Base-by-base conservation (phyloP, 768 basidiomycete species). In the Termitomyces eurrhizus region DNA sequence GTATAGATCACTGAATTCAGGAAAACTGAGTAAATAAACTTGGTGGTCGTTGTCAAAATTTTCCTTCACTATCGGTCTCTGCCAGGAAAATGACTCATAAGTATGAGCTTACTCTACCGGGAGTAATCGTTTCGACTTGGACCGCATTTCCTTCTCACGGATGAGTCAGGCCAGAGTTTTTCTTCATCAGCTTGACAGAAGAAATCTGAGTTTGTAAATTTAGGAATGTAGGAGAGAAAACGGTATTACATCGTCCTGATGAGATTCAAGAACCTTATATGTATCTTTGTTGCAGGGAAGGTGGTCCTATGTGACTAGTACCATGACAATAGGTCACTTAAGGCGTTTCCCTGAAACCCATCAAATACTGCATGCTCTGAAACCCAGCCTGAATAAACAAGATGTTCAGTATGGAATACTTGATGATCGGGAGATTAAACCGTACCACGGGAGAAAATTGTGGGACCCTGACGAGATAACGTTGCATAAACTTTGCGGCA, bases 161-260 rank as follows among this genome's bases (percentile, higher is more conserved):
- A 5, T 18, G 13, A 37, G 37, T 37, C 35, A 8, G 35, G 9
- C 6, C 35, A 8, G 9, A 3, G 35, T 11, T 8, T 3, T 35
- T 35, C 35, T 35, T 35, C 35, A 35, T 35, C 9, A 35, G 9
- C 9, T 11, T 7, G 9, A 11, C 8, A 35, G 35, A 7, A 35
- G 9, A 35, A 8, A 35, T 8, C 35, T 7, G 9, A 35, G 35
- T 35, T 35, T 7, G 35, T 35, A 7, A 7, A 35, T 11, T 3
- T 35, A 35, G 9, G 2, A 35, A 35, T 11, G 35, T 35, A 35
- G 9, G 2, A 35, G 18, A 42, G 18, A 42, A 3, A n/a, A 3
- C 41, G 90, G 89, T 73, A 97, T 98, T 9, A 48, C 46, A 26
- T 14, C 24, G 6, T 48, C 24, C 6, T 26, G 24, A 4, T 48